Evolutionary conservation across 1,139 yeast species (phyloP).

Genomic region (Entelexis sorbosivorans): DNA sequence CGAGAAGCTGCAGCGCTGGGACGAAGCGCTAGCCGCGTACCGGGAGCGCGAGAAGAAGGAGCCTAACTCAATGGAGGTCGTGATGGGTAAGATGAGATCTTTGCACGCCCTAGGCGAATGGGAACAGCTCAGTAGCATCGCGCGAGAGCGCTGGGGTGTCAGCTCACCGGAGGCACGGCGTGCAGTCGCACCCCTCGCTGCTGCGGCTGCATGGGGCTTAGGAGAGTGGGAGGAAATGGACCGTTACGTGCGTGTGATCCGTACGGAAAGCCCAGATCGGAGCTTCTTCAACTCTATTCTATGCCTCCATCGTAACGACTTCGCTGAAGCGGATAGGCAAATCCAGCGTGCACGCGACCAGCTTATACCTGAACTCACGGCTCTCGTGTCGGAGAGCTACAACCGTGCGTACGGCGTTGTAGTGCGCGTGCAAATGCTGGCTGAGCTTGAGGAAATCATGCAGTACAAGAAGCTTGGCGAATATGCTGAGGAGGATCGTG

Average conservation of each 20-base stretch:
- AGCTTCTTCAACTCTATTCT: constrained; percentile 89
- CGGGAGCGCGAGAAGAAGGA: constrained; percentile 45
- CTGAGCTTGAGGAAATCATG: constrained; percentile 91
- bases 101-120: constrained; percentile 96
- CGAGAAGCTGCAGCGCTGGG: constrained; percentile 95
- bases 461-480: constrained; percentile 76
- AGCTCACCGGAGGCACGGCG: constrained; percentile 64
- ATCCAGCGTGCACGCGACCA: constrained; percentile 78
- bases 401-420: constrained; percentile 95
- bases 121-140: constrained; percentile 82
- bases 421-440: constrained; percentile 91
- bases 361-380: constrained; percentile 85
- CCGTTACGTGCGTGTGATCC: constrained; percentile 79
- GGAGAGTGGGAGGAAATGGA: constrained; percentile 97
- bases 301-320: constrained; percentile 74
- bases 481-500: constrained; percentile 59
- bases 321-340: constrained; percentile 67
- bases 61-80: constrained; percentile 51
- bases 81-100: constrained; percentile 97
- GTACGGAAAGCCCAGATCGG: constrained; percentile 81
- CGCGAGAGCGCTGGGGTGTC: constrained; percentile 72
- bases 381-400: constrained; percentile 89
- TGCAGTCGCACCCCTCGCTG: constrained; percentile 93
- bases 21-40: constrained; percentile 87
- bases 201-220: constrained; percentile 99